phyloP scores from a whole-genome alignment of 2,329 filamentous ascomycete species.

The Aschersonia sp. region DNA sequence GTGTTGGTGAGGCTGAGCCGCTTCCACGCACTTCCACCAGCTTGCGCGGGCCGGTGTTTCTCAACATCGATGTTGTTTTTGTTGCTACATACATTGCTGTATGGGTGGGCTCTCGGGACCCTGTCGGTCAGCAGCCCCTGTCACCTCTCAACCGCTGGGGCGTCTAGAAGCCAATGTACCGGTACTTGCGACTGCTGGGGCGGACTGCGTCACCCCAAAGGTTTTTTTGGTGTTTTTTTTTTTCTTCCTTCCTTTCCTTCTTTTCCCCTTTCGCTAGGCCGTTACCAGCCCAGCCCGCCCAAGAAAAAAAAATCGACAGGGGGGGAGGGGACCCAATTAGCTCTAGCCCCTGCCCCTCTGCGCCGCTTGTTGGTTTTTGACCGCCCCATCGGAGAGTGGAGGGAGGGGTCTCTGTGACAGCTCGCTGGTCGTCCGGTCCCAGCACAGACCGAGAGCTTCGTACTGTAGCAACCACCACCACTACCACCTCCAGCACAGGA shows the following conservation, averaged over 20 bases:
- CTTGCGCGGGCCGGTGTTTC: background rate
- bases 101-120: too few species aligned
- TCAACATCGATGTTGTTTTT: background rate
- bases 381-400: too few species aligned
- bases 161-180: conserved; percentile 1
- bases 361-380: too few species aligned
- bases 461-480: too few species aligned
- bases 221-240: conserved; percentile 6
- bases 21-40: background rate
- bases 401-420: too few species aligned
- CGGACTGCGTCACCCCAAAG: conserved; percentile 7
- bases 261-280: background rate
- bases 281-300: background rate
- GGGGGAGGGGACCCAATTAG: background rate
- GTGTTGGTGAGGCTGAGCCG: too few species aligned
- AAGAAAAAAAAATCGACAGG: background rate
- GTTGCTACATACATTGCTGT: background rate
- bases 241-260: background rate
- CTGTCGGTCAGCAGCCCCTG: background rate
- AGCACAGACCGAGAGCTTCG: background rate
- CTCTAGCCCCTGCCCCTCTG: too few species aligned
- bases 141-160: conserved; percentile 6
- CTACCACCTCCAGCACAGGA: background rate
- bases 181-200: conserved; percentile 4
- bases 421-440: background rate